Evolutionary conservation across 768 basidiomycete genomes (phyloP).

Genomic region (Suillus cothurnatus): DNA sequence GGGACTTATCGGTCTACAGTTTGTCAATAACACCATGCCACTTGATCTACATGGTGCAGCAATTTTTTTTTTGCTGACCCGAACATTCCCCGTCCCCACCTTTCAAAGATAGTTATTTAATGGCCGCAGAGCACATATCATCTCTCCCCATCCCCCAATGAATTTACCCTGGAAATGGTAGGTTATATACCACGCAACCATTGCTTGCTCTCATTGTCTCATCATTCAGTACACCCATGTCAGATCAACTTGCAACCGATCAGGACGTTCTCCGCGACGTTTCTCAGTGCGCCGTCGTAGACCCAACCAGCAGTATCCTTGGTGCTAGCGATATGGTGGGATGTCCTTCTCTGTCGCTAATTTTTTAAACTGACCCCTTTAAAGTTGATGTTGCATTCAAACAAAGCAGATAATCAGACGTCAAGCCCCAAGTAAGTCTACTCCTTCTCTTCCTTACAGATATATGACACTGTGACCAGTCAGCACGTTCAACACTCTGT

Average conservation of each 20-base stretch:
- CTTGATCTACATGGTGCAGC: not conserved
- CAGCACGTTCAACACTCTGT: not conserved
- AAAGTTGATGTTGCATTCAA: not conserved
- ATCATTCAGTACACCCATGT: not conserved
- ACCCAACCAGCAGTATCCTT: not conserved
- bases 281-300: not conserved
- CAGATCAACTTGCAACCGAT: not conserved
- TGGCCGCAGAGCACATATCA: too few species aligned
- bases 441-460: not conserved
- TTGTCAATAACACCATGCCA: not conserved
- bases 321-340: not conserved
- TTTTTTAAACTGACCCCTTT: not conserved
- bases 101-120: not conserved
- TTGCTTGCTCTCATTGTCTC: not conserved
- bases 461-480: not conserved
- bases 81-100: not conserved
- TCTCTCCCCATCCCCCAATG: not conserved
- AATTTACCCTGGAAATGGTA: not conserved
- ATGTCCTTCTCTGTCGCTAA: not conserved
- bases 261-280: not conserved
- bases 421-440: not conserved
- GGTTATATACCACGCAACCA: not conserved
- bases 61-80: not conserved
- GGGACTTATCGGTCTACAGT: not conserved
- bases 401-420: not conserved